These are phyloP conservation scores for Triticum urartu DNA, from an alignment of 176 grass and related monocot species.

Conservation along the genomic window DNA sequence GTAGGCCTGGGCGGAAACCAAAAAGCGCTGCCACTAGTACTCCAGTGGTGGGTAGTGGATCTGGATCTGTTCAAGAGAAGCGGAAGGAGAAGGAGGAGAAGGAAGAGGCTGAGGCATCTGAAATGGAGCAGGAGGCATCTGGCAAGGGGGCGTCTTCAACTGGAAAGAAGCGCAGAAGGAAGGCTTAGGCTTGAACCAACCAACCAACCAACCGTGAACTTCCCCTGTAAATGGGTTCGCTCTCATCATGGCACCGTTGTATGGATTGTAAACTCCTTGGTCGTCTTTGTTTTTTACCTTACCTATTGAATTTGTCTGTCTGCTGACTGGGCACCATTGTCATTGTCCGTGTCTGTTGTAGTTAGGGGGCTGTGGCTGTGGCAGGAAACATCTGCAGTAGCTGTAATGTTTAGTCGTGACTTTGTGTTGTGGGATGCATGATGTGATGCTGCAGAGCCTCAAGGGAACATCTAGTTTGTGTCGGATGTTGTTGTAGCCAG, in stretches of 20 bases:
- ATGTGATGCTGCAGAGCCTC: conserved; percentile 11
- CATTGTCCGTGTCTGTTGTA: not conserved
- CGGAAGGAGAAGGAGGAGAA: conserved; percentile 41
- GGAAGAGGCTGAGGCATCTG: conserved; percentile 32
- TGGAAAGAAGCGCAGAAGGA: conserved; percentile 71
- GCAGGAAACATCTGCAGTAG: conserved; percentile 39
- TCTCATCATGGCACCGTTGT: conserved; percentile 20
- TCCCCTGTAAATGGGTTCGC: conserved; percentile 44
- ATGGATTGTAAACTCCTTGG: conserved; percentile 38
- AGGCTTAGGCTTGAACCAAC: conserved; percentile 33
- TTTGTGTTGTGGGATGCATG: conserved; percentile 21
- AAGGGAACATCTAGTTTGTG: conserved; percentile 3
- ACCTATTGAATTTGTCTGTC: conserved; percentile 31
- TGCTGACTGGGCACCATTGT: conserved; percentile 21
- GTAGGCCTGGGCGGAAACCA: conserved; percentile 39
- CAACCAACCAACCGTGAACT: not conserved
- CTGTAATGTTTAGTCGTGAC: conserved; percentile 45
- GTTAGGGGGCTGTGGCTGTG: conserved; percentile 36
- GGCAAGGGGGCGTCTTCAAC: conserved; percentile 38
- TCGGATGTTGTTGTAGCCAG: conserved; percentile 39
- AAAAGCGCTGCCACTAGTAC: conserved; percentile 17
- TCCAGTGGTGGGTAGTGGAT: not conserved
- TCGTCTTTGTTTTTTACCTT: not conserved
- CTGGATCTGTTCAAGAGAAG: conserved; percentile 52
- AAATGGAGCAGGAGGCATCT: conserved; percentile 34